A percentile compares a stretch with the other conserved stretches of the same genome.
phyloP scores from a whole-genome alignment of 75 land plant species.

The Adiantum capillusveneris region DNA sequence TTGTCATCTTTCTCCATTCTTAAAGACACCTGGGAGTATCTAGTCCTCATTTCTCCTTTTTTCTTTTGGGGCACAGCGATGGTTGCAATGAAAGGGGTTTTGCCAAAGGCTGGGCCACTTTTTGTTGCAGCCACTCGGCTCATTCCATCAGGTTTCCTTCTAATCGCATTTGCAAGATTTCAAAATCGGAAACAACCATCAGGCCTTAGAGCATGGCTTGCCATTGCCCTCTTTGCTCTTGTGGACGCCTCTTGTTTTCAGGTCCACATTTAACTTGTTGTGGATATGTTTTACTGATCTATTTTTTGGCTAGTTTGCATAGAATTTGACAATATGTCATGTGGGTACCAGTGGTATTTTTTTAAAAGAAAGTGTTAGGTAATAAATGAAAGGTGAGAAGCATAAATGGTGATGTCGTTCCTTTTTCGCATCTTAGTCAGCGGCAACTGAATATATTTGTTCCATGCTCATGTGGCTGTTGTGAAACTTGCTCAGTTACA shows the following conservation, averaged over 20 bases:
- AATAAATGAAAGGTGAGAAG: too few relatives aligned
- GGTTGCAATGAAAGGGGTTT: constrained; percentile 97
- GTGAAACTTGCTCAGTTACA: too few relatives aligned
- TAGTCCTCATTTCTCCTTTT: constrained; percentile 82
- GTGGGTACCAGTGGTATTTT: too few relatives aligned
- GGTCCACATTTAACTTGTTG: constrained; percentile 28
- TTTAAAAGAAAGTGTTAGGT: too few relatives aligned
- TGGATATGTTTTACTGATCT: neutral
- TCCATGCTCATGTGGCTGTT: too few relatives aligned
- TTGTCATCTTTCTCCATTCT: neutral
- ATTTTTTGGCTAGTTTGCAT: too few relatives aligned
- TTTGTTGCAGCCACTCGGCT: constrained; percentile 75
- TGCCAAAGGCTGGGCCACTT: constrained; percentile 85
- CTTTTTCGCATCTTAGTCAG: too few relatives aligned
- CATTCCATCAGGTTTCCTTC: constrained; percentile 67
- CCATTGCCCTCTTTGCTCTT: constrained; percentile 60
- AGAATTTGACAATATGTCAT: too few relatives aligned
- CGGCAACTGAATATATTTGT: too few relatives aligned
- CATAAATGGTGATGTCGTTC: too few relatives aligned
- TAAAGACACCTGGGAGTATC: constrained; percentile 33
- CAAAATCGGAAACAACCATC: constrained; percentile 50
- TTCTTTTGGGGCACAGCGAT: constrained; percentile 99
- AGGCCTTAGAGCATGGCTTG: constrained; percentile 70
- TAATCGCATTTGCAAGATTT: constrained; percentile 55
- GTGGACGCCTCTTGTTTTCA: constrained; percentile 93